Base-by-base conservation (phyloP, 2,329 filamentous ascomycete genomes). In the Venturia asperata region DNA sequence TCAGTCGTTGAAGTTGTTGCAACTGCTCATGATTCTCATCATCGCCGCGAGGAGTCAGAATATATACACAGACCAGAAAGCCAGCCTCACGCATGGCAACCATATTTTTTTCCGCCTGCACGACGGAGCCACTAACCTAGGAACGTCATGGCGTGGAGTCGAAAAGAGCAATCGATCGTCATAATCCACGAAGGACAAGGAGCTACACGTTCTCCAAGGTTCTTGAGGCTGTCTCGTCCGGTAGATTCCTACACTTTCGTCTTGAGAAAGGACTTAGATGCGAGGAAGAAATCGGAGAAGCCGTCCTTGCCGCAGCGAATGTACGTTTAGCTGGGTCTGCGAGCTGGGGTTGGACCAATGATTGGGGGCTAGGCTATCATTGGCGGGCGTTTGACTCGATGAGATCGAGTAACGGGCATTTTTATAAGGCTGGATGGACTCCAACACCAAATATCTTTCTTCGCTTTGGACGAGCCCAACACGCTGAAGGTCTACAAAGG, bases 381-480 rank as follows among this genome's bases (percentile, higher is more conserved):
- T 52, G 21, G 47, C 47, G 47, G 47, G 21, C 47, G 9, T 13
- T 52, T 52, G 47, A 52, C 47, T 52, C 47, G 21, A 49, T 49
- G 47, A 24, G 21, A 49, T 49, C 47, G 47, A 49, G 47, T 49
- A 49, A 49, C 47, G 11, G 24, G 15, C 47, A 4, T 17, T 21
- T 10, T 52, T 21, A 27, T 52, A 52, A 52, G 47, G 47, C 47
- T 52, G 47, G 21, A 21, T 13, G 11, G 13, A 15, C 47, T 11
- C 27, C 56, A 64, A 64, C 11, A 68, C 65, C 63, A 64, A 9
- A 37, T 66, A 24, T 43, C 47, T 49, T 21, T 27, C 47, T 34
- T 34, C 30, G 30, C 30, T 34, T 34, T 34, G 3, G 3, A 6
- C 30, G 30, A 34, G 30, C 21, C 19, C 21, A 19, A 21, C 19